Conservation (phyloP, 2,329 filamentous ascomycete species). For the Aspergillus fischeri region DNA sequence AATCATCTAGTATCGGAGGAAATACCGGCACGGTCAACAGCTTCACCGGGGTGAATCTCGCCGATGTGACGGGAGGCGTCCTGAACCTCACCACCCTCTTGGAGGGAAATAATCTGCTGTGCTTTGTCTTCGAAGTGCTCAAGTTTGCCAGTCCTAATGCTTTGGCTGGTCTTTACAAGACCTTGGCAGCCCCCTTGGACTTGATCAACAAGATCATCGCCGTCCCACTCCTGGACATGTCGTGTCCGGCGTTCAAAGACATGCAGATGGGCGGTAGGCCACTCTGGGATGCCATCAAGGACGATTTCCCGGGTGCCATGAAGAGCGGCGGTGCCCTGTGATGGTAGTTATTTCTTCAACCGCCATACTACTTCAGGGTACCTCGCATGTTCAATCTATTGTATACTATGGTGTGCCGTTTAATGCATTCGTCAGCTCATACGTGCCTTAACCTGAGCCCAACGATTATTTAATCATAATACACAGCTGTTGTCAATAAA, state of each 20-base stretch:
- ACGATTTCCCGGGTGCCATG: conserved; percentile 26
- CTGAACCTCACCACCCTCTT: conserved; percentile 32
- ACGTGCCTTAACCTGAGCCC: background rate
- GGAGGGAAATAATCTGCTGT: conserved; percentile 39
- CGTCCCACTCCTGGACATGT: conserved; percentile 25
- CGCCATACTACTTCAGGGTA: too few species aligned
- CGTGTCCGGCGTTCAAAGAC: conserved; percentile 30
- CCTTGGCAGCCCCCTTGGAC: conserved; percentile 25
- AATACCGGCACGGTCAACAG: conserved; percentile 51
- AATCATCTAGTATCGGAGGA: conserved; percentile 43
- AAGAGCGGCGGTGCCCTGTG: conserved; percentile 16
- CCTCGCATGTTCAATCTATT: too few species aligned
- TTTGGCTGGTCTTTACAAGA: conserved; percentile 26
- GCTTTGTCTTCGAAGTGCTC: conserved; percentile 35
- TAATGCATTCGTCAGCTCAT: background rate
- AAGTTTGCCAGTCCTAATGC: conserved; percentile 31
- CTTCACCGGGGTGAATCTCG: conserved; percentile 46
- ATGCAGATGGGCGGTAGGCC: conserved; percentile 28
- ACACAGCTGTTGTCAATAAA: background rate
- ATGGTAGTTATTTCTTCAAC: background rate
- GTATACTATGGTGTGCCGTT: background rate
- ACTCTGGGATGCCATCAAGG: conserved; percentile 26
- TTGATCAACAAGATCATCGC: conserved; percentile 26
- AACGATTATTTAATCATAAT: background rate
- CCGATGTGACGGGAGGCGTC: conserved; percentile 42